Evolutionary conservation across 1,139 yeast genomes (phyloP).

Genomic region (Nakaseomyces kungkrabaensis): DNA sequence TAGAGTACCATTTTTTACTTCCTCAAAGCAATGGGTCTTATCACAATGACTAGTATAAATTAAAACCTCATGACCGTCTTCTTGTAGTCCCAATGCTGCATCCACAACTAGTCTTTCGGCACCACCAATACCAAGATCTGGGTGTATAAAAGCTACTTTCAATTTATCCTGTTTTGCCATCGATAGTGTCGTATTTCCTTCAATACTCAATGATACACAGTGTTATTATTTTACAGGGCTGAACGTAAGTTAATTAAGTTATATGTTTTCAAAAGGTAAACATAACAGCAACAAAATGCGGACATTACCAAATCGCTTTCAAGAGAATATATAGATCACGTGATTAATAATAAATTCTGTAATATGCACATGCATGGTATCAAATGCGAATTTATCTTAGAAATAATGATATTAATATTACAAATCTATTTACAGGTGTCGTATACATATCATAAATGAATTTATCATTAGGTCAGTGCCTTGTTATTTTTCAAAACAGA

Average conservation of each 20-base stretch:
- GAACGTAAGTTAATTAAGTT: no score
- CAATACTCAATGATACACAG: no score
- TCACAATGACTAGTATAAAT: slow-evolving; percentile 90
- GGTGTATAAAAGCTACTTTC: slow-evolving; percentile 81
- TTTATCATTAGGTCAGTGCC: slow-evolving; percentile 12
- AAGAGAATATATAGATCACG: no score
- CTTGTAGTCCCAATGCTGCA: slow-evolving; percentile 81
- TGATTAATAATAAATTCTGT: no score
- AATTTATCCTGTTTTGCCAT: slow-evolving; percentile 14
- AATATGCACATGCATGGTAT: no score
- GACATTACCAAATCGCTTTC: no score
- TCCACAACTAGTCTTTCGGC: slow-evolving; percentile 94
- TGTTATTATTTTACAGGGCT: no score
- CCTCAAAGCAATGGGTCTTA: slow-evolving; percentile 79
- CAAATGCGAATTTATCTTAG: no score
- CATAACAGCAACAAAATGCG: no score
- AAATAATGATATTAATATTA: background rate
- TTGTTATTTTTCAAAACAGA: slow-evolving; percentile 47
- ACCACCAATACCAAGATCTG: slow-evolving; percentile 95
- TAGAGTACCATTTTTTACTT: slow-evolving; percentile 49
- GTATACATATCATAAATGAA: no score
- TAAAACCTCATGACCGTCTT: slow-evolving; percentile 52
- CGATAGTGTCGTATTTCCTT: no score
- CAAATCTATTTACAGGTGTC: background rate
- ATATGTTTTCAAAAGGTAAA: no score